Evolutionary conservation across 768 basidiomycete species (phyloP).

Genomic region (Termitomyces heimii): DNA sequence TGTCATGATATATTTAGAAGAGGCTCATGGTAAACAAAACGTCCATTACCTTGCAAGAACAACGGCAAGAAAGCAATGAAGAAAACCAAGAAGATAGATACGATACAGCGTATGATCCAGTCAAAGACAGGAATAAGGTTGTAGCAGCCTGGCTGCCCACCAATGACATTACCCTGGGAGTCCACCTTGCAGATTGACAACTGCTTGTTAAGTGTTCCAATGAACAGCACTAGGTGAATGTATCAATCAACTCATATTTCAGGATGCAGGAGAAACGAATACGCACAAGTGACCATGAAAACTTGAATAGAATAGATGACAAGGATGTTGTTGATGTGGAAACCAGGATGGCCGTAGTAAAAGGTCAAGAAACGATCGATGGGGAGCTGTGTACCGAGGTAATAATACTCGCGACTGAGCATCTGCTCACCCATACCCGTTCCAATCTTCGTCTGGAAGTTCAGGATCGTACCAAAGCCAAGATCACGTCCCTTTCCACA

Average conservation of each 20-base stretch:
- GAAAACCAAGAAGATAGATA: slow-evolving; percentile 99
- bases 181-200: slow-evolving; percentile 85
- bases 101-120: slow-evolving; percentile 95
- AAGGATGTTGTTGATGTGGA: slow-evolving; percentile 99
- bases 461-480: slow-evolving; percentile 97
- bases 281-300: slow-evolving; percentile 92
- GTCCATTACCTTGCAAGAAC: slow-evolving; percentile 81
- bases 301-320: slow-evolving; percentile 98
- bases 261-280: not conserved
- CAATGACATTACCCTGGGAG: slow-evolving; percentile 69
- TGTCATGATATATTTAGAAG: slow-evolving; percentile 21
- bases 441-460: slow-evolving; percentile 99
- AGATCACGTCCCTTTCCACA: slow-evolving; percentile 99
- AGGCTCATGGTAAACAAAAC: not conserved
- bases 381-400: slow-evolving; percentile 95
- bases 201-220: slow-evolving; percentile 95
- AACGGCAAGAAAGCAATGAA: slow-evolving; percentile 95
- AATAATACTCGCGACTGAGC: slow-evolving; percentile 99
- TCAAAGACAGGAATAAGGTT: slow-evolving; percentile 95
- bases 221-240: slow-evolving; percentile 46
- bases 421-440: slow-evolving; percentile 99
- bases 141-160: slow-evolving; percentile 90
- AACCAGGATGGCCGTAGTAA: slow-evolving; percentile 99
- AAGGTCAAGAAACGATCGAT: slow-evolving; percentile 99
- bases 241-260: not conserved